phyloP scores from a whole-genome alignment of 352 stramenopile genomes.

The Thraustochytrium sp. region DNA sequence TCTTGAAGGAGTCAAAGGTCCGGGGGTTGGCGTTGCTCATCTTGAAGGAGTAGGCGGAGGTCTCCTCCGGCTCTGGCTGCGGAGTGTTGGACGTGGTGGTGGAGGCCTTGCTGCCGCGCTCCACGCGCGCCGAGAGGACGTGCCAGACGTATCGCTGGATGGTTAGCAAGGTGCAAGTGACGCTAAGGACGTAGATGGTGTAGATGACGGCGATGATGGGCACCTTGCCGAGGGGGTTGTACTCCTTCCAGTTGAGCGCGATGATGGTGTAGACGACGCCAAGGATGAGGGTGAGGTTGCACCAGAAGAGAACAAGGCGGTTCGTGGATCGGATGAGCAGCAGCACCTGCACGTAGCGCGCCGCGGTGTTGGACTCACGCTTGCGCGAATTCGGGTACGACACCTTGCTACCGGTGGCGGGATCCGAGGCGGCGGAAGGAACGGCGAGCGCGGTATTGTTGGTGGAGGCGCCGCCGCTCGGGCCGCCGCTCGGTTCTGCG shows the following conservation, averaged over 20 bases:
- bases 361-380: not conserved
- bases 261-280: not conserved
- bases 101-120: not conserved
- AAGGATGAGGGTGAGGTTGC: not conserved
- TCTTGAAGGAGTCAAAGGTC: too few species aligned
- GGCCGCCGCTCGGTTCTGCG: not conserved
- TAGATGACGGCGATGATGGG: not conserved
- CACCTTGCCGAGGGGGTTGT: not conserved
- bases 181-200: not conserved
- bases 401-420: not conserved
- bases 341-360: not conserved
- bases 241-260: not conserved
- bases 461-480: not conserved
- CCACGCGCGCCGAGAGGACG: not conserved
- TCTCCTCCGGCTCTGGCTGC: not conserved
- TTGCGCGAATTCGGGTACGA: too few species aligned
- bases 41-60: too few species aligned
- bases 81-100: not conserved
- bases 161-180: not conserved
- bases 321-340: not conserved
- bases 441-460: not conserved
- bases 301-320: not conserved
- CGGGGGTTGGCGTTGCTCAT: too few species aligned
- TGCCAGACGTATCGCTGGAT: constrained; percentile 1
- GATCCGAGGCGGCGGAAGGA: not conserved